Evolutionary conservation across 1,284 basidiomycete genomes (phyloP), one percentile per base, ranked within the genome.

Genomic region (Amylostereum chailletii): DNA sequence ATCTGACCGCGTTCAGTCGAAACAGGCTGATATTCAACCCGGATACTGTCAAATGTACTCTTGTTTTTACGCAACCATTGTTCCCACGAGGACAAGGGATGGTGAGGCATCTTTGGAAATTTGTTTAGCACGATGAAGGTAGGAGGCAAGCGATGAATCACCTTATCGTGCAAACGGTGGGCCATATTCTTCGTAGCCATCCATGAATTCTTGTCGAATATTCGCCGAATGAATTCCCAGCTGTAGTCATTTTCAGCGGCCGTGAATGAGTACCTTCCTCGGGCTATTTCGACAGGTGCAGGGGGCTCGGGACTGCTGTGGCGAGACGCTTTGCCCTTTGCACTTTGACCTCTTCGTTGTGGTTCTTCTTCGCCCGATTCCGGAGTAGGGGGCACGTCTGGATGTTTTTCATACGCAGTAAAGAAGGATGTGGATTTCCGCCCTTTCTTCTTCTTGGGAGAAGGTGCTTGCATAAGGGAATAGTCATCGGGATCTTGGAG

Each of bases 401-500:
- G 19, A 19, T 19, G 19, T 47, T 5, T 33, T 40, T 30, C 51
- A 49, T 27, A 4, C 47, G 32, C 31, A 49, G 11, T 37, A 46
- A 34, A 44, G 31, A 50, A 44, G 7, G 45, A 50, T 26, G 38
- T 31, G 8, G 40, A 33, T 2, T 48, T 58, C 2, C 58, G 58
- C 5, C 60, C 57, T 3, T 57, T 53, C 44, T 57, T 59, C 48
- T 51, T 55, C 47, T 55, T 57, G 7, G 50, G 33, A 11, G 37
- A 27, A 6, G 53, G 34, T 7, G 47, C 55, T 36, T 60, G 19
- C 19, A 19, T 58, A 45, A 64, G 56, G 55, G 53, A 34, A 54
- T 67, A 75, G 9, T 67, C 60, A 1, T 65, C 60, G n/a, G 71
- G 62, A 50, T 79, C 71, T 46, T 82, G 54, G 10, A 87, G 52